These are phyloP conservation scores for Lasiodiplodia sp. DNA, from an alignment of 2,329 filamentous ascomycete genomes.

Conservation along the genomic window DNA sequence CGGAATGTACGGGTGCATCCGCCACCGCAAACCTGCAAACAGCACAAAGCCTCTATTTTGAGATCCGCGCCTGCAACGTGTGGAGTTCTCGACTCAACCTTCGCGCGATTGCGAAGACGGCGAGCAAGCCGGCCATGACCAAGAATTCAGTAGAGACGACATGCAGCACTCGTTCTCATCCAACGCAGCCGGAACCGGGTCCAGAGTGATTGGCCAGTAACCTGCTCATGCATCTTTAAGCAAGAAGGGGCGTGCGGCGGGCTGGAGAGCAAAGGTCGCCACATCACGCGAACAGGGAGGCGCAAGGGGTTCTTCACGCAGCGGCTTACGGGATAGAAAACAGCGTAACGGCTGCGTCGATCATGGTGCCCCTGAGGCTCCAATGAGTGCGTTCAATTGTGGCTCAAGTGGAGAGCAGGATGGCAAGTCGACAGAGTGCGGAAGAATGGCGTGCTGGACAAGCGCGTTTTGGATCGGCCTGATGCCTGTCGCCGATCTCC, in stretches of 20 bases:
- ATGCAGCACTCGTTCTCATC: no score
- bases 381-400: background rate
- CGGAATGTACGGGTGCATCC: constrained; percentile 13
- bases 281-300: background rate
- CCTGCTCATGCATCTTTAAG: no score
- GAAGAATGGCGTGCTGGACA: constrained; percentile 15
- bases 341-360: background rate
- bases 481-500: constrained; percentile 18
- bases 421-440: constrained; percentile 4
- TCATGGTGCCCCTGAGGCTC: constrained; percentile 6
- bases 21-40: background rate
- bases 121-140: no score
- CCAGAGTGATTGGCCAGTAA: background rate
- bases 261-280: background rate
- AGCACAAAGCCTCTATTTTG: background rate
- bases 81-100: no score
- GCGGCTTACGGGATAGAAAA: constrained; percentile 18
- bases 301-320: background rate
- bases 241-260: background rate
- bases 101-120: no score
- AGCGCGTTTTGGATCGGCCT: constrained; percentile 13
- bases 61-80: no score
- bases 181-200: no score
- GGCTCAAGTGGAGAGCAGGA: constrained; percentile 2
- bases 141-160: no score